Base-by-base conservation (phyloP, 306 rosid genomes). In the Cucurbita argyrosperma region DNA sequence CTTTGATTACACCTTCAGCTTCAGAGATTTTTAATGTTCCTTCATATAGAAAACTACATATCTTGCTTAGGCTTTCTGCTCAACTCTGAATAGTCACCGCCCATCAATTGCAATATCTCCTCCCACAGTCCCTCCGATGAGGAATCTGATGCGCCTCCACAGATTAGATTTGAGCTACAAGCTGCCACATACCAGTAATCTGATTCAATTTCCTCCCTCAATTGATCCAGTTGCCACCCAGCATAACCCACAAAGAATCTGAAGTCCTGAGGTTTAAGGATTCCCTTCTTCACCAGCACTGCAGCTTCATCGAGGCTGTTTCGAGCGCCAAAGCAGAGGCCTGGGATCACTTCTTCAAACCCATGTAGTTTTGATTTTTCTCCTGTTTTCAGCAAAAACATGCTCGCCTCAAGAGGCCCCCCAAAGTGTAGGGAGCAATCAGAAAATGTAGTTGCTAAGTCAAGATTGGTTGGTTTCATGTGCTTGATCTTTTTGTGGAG, bases 51-150 rank as follows among this genome's bases (percentile, higher is more conserved):
- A 82, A 50, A 49, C 83, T 95, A 95, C 81, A 79, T 82, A 84
- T 95, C 99, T 84, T 88, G 93, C 96, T 88, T 91, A 40, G 97
- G 97, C 84, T 91, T 95, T 75, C 89, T 84, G 90, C 99, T 95
- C 83, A 91, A 80, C 73, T 91, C 97, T 19, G 99, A 89, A 82
- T 95, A 95, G 55, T 84, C 87, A 57, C 99, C 99, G 39, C 97
- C 97, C 99, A 91, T 91, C 70, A 87, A 85, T 85, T 88, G 96
- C 86, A 95, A 83, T 77, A 91, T 87, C 78, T 95, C 96, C 74
- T 84, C 97, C 99, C 99, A 95, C 84, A 84, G 83, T 79, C 80
- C 80, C 82, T 91, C 96, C 14, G 96, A 84, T 8, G 83, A 81
- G 26, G 94, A 81, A 74, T 84, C 90, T 15, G 88, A 79, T 61